Base-by-base conservation (phyloP, 139 green algal species). In the Chlorella sp. region DNA sequence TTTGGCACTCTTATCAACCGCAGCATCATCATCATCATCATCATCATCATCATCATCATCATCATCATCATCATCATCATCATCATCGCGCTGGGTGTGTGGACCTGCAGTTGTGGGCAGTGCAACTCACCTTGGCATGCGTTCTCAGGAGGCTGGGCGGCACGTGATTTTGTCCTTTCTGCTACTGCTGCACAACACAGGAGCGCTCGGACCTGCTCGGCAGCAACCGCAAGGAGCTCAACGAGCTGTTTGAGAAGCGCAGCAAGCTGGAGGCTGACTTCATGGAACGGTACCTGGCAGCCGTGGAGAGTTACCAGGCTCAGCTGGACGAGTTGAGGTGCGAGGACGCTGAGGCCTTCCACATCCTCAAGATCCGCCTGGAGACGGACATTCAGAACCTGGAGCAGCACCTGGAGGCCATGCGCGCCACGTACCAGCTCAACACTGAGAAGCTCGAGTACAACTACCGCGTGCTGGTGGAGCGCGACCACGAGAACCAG, bases 361-460 rank as follows among this genome's bases (percentile, higher is more conserved):
- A 93, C 62, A 84, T 90, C 67, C 88, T 96, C 29, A 95, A 95
- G 77, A 88, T 93, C 62, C 79, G 83, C 71, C 85, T 95, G 20
- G 90, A 96, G 76, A 89, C 78, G 0, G 88, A 95, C 74, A 90
- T 94, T n/a, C 89, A 93, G 69, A 87, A 87, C 49, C 78, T 95
- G 61, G 88, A 95, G 78, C 87, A 91, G 82, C 89, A 96, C 72
- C 77, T 95, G 63, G 89, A 93, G 74, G 73, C 71, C 29, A 96
- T 94, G 91, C 80, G 87, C 1, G 89, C 91, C 26, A 92, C 90
- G 14, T 96, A 94, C 79, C 91, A 94, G 78, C 81, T 94, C 51
- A 94, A 96, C 79, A 86, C 85, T 5, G 91, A 96, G 75, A 95
- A 96, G 90, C 84, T 96, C 55, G 91, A 94, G 73, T 96, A 96